Evolutionary conservation across 768 basidiomycete genomes (phyloP).

Genomic region (Pleurotus ostreatus): DNA sequence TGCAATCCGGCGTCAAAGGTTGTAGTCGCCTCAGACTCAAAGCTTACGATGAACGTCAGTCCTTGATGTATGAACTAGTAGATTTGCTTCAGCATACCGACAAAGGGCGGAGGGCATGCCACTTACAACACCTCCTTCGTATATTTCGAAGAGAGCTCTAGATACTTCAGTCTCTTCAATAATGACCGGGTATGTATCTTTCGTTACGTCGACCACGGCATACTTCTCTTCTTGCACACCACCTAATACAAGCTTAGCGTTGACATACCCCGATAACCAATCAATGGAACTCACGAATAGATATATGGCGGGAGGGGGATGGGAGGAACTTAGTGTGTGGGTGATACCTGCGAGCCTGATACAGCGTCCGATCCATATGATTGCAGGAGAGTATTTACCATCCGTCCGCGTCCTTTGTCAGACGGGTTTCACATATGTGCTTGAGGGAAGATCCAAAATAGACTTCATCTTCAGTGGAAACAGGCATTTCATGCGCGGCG

Average conservation of each 20-base stretch:
- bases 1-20: neutral
- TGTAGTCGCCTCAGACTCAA: neutral
- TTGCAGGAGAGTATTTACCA: conserved; percentile 46
- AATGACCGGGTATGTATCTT: conserved; percentile 33
- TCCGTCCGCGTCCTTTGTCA: conserved; percentile 71
- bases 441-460: conserved; percentile 70
- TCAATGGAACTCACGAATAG: conserved; percentile 46
- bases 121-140: conserved; percentile 82
- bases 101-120: neutral
- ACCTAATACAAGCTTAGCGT: conserved; percentile 23
- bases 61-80: conserved; percentile 86
- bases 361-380: neutral
- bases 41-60: conserved; percentile 63
- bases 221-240: conserved; percentile 79
- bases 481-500: conserved; percentile 82
- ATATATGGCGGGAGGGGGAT: conserved; percentile 66
- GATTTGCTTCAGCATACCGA: neutral
- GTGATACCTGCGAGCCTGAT: conserved; percentile 62
- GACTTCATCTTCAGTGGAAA: conserved; percentile 55
- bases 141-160: conserved; percentile 81
- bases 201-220: conserved; percentile 61
- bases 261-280: neutral
- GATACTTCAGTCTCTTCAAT: conserved; percentile 84
- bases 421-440: conserved; percentile 55
- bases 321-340: conserved; percentile 77